phyloP scores from a whole-genome alignment of 2,329 filamentous ascomycete genomes.

The Dendryphion nanum region DNA sequence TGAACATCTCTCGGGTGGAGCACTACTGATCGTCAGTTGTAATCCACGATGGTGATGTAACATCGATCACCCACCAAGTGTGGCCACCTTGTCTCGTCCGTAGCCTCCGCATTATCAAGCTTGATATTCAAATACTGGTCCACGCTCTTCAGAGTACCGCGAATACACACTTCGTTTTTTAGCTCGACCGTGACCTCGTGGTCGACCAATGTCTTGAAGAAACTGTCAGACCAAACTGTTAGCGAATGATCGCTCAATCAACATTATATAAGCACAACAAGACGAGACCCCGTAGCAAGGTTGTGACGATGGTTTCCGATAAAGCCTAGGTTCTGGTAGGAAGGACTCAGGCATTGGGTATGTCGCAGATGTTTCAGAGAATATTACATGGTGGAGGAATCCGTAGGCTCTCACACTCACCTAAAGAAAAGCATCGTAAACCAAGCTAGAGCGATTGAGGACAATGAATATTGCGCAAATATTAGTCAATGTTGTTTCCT shows the following conservation, averaged over 20 bases:
- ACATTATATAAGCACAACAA: no score
- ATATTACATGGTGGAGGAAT: no score
- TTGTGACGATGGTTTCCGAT: no score
- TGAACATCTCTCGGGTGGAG: conserved; percentile 94
- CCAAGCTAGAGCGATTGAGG: no score
- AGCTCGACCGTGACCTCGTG: conserved; percentile 97
- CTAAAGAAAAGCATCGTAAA: conserved; percentile 55
- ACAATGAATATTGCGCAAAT: no score
- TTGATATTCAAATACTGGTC: conserved; percentile 99
- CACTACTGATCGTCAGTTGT: conserved; percentile 45
- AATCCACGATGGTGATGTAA: background rate
- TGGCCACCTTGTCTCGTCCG: conserved; percentile 92
- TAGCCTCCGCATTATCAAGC: conserved; percentile 88
- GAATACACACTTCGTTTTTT: conserved; percentile 98
- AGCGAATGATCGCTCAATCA: no score
- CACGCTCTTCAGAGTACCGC: conserved; percentile 91
- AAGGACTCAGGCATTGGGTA: no score
- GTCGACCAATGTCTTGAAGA: conserved; percentile 99
- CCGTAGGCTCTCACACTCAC: conserved; percentile 32
- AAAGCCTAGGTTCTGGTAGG: no score
- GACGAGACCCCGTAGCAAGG: no score
- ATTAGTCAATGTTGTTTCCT: no score
- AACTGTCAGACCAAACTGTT: no score
- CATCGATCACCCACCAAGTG: conserved; percentile 77
- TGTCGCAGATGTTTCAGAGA: no score